Base-by-base conservation (phyloP, 306 rosid genomes). In the Abrus pulchellus region DNA sequence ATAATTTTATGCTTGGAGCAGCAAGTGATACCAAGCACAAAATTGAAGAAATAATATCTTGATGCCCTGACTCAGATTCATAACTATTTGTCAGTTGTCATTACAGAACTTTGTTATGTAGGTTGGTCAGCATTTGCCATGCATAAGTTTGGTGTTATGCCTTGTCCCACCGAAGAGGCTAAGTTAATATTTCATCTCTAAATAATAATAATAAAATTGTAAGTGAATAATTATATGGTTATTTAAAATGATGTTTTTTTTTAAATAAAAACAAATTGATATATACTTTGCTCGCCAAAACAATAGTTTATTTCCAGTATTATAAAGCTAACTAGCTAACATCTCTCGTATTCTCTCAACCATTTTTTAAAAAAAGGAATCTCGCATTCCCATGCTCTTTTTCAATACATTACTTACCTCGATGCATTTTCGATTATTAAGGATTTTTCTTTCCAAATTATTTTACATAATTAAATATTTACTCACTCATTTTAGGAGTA, bases 11-110 rank as follows among this genome's bases (percentile, higher is more conserved):
- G 71, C 54, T 63, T 36, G 50, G 53, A 28, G 36, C 63, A 55
- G 45, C 72, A 56, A 48, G 57, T 11, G 0, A 27, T 33, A 73
- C 57, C 74, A 56, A 77, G 52, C 59, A 34, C 69, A 75, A 64
- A 84, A 79, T 38, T 57, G 29, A 84, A 74, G 53, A 73, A 33
- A 41, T 50, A 45, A 61, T 68, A 74, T 32, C 55, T 49, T 56
- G 60, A 53, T 40, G 48, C 48, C 74, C 40, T 50, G 45, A 79
- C 40, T 53, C 79, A 63, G 12, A 40, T 72, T 61, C 48, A 72
- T 83, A 64, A 56, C 29, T 63, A 55, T 55, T 78, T 33, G 20
- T 44, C 43, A 62, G 63, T 41, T 71, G 33, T 71, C 28, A 55
- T 14, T 28, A 54, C 74, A 68, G 67, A 76, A 36, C 43, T 27